phyloP scores from a whole-genome alignment of 345 rosid species.

The Adansonia digitata region DNA sequence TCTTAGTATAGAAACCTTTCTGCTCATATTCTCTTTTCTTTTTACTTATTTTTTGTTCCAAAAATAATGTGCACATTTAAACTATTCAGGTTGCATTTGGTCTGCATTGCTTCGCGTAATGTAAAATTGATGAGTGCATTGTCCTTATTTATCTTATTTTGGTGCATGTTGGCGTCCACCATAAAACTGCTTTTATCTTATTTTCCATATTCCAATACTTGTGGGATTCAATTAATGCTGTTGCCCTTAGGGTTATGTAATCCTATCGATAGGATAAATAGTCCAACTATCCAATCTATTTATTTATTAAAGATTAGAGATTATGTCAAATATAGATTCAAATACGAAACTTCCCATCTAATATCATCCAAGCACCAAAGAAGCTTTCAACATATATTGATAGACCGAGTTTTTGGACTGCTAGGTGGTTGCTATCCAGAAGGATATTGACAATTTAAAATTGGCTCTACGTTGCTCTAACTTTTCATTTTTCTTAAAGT shows the following conservation, averaged over 20 bases:
- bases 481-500: background rate
- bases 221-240: background rate
- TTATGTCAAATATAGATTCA: background rate
- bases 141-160: constrained; percentile 2
- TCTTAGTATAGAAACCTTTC: background rate
- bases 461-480: background rate
- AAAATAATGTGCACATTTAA: background rate
- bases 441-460: background rate
- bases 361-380: background rate
- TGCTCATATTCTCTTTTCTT: background rate
- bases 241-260: background rate
- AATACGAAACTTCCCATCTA: background rate
- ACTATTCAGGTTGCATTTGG: background rate
- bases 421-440: background rate
- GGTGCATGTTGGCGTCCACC: background rate
- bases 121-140: background rate
- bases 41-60: background rate
- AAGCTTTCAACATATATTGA: background rate
- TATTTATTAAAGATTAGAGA: background rate
- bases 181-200: background rate
- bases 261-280: background rate
- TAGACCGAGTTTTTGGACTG: background rate
- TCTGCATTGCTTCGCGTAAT: background rate
- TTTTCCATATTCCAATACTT: background rate
- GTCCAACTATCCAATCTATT: background rate